Evolutionary conservation across 768 basidiomycete genomes (phyloP), one percentile per base, ranked within the genome.

Genomic region (Clitopilus passeckerianus): DNA sequence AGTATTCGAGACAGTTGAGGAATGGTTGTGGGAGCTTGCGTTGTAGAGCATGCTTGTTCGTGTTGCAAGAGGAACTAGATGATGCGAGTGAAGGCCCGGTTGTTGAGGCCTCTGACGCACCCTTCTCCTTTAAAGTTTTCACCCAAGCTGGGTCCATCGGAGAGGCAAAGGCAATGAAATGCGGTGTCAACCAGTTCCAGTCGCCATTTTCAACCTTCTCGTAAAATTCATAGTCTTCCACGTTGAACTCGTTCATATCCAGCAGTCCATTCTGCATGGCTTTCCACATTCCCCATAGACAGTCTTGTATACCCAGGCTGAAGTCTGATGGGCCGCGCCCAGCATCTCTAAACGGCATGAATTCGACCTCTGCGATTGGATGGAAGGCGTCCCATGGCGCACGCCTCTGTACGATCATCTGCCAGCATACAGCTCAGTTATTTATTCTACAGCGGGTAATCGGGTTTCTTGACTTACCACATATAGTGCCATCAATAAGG

Each of bases 201-300:
- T 95, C 94, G 14, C 92, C 91, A 67, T 94, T 93, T 73, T 94
- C 93, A 44, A 95, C 94, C 73, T 95, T 95, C 70, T 98, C 95
- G 71, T 95, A 96, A 70, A 78, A 89, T 71, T 95, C 93, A 70
- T 98, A 98, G 62, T 95, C 94, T 61, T 91, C 89, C 50, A 94
- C 85, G 67, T 86, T 90, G 73, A 98, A 98, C 64, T 92, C 91
- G 69, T 93, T 91, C 82, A 96, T 89, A 66, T 98, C 96, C 73
- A 91, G 93, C 0, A 99, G 80, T 12, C 90, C 87, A 61, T 95
- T 91, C 74, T 96, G 90, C 82, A 91, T 90, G 0, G 89, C 89
- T 70, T 93, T 93, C 86, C 89, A 93, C 62, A 93, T 74, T 16
- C 90, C 90, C 88, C 89, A 91, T 1, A 90, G 78, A 70, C 93